phyloP scores from a whole-genome alignment of 2,329 filamentous ascomycete species.

The Botrytis elliptica region DNA sequence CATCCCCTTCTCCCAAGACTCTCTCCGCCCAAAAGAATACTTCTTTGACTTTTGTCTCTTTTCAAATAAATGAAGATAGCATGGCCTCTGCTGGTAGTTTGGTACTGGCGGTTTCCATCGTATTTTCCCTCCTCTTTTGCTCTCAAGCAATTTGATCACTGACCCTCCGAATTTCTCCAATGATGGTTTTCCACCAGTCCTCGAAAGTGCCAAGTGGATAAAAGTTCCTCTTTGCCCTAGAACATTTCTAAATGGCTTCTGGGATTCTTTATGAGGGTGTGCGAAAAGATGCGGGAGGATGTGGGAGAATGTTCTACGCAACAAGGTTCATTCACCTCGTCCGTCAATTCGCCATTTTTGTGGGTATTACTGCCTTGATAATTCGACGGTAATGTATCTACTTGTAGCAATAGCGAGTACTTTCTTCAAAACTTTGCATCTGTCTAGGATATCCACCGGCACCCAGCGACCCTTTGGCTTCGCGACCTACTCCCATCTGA shows the following conservation, averaged over 20 bases:
- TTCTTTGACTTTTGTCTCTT: neutral
- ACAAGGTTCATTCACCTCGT: neutral
- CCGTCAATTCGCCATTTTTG: neutral
- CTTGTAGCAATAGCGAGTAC: neutral
- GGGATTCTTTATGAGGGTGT: neutral
- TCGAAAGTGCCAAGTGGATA: neutral
- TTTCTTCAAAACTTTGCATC: neutral
- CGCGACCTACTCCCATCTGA: neutral
- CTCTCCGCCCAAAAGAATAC: neutral
- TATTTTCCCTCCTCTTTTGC: neutral
- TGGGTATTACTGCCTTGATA: neutral
- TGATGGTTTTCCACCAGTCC: neutral
- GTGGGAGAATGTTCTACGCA: neutral
- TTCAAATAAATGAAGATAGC: neutral
- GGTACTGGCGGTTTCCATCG: neutral
- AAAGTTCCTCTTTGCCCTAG: neutral
- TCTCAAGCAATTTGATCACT: neutral
- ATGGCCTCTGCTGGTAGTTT: neutral
- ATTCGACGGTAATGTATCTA: neutral
- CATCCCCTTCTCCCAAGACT: neutral
- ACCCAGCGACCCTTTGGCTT: neutral
- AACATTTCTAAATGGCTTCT: neutral
- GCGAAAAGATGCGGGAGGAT: neutral
- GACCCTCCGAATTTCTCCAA: neutral
- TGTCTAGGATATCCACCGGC: neutral